These are phyloP conservation scores for Papiliotrema laurentii DNA, from an alignment of 1,284 basidiomycete species.

Conservation along the genomic window DNA sequence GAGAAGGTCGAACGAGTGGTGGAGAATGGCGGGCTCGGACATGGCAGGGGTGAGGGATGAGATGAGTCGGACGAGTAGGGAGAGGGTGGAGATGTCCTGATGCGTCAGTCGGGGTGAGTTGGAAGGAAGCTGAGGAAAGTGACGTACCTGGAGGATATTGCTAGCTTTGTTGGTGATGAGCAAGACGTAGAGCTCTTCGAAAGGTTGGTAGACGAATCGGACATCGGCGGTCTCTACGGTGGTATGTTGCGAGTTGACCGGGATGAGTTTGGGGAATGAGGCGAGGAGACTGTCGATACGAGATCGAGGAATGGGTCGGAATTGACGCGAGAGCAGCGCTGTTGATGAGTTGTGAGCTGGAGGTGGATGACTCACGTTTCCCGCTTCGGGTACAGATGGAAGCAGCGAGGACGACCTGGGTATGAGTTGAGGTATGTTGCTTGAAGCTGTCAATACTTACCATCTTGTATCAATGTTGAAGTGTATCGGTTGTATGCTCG, in stretches of 20 bases:
- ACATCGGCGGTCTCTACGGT: constrained; percentile 89
- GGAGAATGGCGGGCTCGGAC: constrained; percentile 82
- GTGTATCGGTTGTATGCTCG: too few relatives aligned
- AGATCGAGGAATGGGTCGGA: constrained; percentile 86
- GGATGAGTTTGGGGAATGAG: constrained; percentile 96
- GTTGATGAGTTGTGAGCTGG: not conserved
- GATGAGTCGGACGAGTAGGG: constrained; percentile 88
- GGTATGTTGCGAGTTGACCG: constrained; percentile 94
- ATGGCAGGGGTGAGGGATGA: constrained; percentile 77
- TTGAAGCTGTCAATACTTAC: constrained; percentile 8
- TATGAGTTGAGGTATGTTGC: not conserved
- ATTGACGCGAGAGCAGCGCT: constrained; percentile 97
- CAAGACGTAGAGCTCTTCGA: constrained; percentile 96
- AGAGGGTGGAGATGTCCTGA: constrained; percentile 93
- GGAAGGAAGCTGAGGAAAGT: not conserved
- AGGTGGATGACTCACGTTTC: constrained; percentile 47
- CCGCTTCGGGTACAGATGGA: constrained; percentile 67
- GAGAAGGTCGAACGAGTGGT: constrained; percentile 90
- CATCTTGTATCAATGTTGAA: too few relatives aligned
- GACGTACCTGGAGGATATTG: constrained; percentile 73
- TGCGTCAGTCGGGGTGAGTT: not conserved
- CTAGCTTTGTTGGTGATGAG: constrained; percentile 97
- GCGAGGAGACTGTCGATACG: constrained; percentile 92
- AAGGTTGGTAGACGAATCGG: constrained; percentile 95
- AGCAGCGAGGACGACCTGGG: constrained; percentile 62